Evolutionary conservation across 331 rosid species (phyloP), one percentile per base, ranked within the genome.

Genomic region (Malus hybrid): DNA sequence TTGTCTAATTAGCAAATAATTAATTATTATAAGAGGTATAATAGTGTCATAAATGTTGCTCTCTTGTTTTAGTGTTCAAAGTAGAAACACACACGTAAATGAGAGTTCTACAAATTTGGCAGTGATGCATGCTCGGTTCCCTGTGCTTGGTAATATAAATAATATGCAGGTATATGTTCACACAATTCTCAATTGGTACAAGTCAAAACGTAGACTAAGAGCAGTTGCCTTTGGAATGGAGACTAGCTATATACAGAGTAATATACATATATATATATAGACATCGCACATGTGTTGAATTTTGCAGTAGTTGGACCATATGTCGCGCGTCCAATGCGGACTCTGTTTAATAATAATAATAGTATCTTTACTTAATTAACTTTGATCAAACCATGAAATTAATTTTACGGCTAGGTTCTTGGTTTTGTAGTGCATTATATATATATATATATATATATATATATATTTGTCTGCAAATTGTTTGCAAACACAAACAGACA

Each of bases 161-260:
- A 50, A 50, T 39, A 14, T 13, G 18, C 0, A 46, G 18, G 15
- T 13, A 13, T 48, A 48, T 15, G 55, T 15, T 14, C 56, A 50
- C 6, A 15, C 55, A 14, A 14, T 48, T 48, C 44, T 39, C 46
- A 39, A 39, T 9, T 39, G n/a, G n/a, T 6, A 15, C 19, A 50
- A 4, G 56, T 50, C 7, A 50, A 75, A 36, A 56, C 46, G n/a
- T 74, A 44, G 81, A 88, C 87, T 67, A 69, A 72, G 44, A 79
- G 79, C 81, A 76, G 85, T 79, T 46, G 61, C 56, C 11, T 61
- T 82, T 74, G 70, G 76, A 79, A 70, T 65, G 44, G 54, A 6
- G 22, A 10, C 46, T 9, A 39, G 3, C 44, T 39, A 39, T 39
- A 39, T 9, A 36, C 42, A 7, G 42, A 34, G 42, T 33, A 1